Conservation (phyloP, 129 eudicot genomes). For the Smallanthus sonchifolius region DNA sequence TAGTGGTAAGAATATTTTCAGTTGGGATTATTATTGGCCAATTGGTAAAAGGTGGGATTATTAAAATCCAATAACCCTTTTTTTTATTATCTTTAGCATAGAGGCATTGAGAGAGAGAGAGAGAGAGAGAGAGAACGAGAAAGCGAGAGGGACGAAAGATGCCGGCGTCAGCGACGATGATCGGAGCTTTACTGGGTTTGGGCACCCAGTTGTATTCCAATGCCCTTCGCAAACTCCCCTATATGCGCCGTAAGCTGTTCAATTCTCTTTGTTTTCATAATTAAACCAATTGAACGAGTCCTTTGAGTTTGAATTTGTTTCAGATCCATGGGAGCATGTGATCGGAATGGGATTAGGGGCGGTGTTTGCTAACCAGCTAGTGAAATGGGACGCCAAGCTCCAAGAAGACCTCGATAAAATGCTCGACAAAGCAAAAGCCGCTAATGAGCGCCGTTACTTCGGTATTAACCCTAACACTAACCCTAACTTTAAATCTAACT, state of each 20-base stretch:
- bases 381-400: slow-evolving; percentile 84
- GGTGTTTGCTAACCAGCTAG: slow-evolving; percentile 76
- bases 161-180: slow-evolving; percentile 88
- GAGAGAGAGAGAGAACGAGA: too few relatives aligned
- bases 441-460: slow-evolving; percentile 93
- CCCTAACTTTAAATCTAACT: not conserved
- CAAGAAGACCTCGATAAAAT: slow-evolving; percentile 78
- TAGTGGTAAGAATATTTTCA: too few relatives aligned
- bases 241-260: slow-evolving; percentile 81
- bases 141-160: slow-evolving; percentile 19
- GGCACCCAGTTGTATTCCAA: slow-evolving; percentile 97
- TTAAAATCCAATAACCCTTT: too few relatives aligned
- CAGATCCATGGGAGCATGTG: slow-evolving; percentile 99
- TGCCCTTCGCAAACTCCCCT: slow-evolving; percentile 94
- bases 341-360: slow-evolving; percentile 90
- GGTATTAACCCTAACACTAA: slow-evolving; percentile 38
- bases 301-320: not conserved
- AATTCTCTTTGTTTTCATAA: not conserved
- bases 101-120: too few relatives aligned
- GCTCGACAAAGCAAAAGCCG: slow-evolving; percentile 86
- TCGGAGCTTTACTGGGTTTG: slow-evolving; percentile 88
- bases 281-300: not conserved
- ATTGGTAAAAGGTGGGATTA: too few relatives aligned
- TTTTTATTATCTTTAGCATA: too few relatives aligned
- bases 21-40: too few relatives aligned